A percentile compares a stretch with the other conserved stretches of the same genome.
phyloP scores from a whole-genome alignment of 2,329 filamentous ascomycete species.

The Sclerotinia minor region DNA sequence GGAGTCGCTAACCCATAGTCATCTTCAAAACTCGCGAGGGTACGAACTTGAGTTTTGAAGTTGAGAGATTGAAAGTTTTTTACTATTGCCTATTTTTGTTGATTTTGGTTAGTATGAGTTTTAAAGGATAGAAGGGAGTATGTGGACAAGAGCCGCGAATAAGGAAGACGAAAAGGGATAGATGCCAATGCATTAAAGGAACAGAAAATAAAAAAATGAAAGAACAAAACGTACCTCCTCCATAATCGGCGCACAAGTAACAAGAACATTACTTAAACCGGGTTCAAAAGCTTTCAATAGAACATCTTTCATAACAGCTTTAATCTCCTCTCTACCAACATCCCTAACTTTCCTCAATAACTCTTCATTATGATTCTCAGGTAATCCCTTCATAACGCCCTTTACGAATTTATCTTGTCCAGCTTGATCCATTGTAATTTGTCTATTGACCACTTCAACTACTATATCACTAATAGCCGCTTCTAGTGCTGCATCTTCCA shows the following conservation, averaged over 20 bases:
- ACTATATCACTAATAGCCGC: constrained; percentile 90
- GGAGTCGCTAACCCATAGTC: constrained; percentile 74
- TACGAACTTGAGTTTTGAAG: constrained; percentile 74
- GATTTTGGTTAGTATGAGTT: constrained; percentile 7
- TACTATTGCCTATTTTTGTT: constrained; percentile 62
- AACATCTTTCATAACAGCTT: constrained; percentile 68
- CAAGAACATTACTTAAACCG: constrained; percentile 76
- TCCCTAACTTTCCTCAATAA: constrained; percentile 75
- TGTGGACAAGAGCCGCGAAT: background rate
- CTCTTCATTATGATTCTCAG: constrained; percentile 73
- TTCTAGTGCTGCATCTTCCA: constrained; percentile 72
- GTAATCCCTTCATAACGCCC: constrained; percentile 74
- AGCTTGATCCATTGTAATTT: constrained; percentile 79
- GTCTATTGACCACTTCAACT: constrained; percentile 80
- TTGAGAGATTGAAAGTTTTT: constrained; percentile 72
- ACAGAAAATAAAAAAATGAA: background rate
- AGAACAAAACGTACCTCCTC: constrained; percentile 64
- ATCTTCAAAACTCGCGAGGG: constrained; percentile 80
- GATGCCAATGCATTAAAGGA: background rate
- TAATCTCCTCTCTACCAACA: constrained; percentile 76
- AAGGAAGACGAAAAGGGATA: constrained; percentile 19
- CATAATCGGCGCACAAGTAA: constrained; percentile 86
- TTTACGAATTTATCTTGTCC: constrained; percentile 82
- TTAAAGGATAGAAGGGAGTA: background rate
- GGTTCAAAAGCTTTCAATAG: constrained; percentile 80